A percentile compares a stretch with the other conserved stretches of the same genome.
phyloP scores from a whole-genome alignment of 768 basidiomycete genomes.

The Hydnomerulius pinastri region DNA sequence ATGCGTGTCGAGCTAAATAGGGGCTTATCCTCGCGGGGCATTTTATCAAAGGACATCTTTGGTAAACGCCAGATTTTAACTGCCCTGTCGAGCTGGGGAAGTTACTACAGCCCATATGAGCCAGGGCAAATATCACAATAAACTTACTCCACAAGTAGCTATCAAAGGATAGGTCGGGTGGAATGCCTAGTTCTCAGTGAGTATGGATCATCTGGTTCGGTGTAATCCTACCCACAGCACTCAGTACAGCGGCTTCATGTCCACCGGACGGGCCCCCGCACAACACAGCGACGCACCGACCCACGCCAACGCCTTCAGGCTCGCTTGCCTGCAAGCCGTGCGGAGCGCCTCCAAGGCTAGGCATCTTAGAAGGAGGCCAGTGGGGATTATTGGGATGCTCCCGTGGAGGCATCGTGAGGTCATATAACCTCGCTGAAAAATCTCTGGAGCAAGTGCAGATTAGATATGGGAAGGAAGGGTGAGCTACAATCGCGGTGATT shows the following conservation, averaged over 20 bases:
- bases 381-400: conserved; percentile 49
- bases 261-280: conserved; percentile 75
- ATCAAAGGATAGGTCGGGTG: conserved; percentile 64
- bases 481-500: conserved; percentile 70
- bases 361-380: conserved; percentile 53
- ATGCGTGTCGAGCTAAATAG: conserved; percentile 68
- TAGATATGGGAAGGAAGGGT: conserved; percentile 57
- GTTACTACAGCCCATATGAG: neutral
- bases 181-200: conserved; percentile 52
- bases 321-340: conserved; percentile 66
- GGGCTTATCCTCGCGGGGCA: conserved; percentile 72
- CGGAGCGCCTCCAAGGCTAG: conserved; percentile 64
- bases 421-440: conserved; percentile 68
- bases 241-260: conserved; percentile 67
- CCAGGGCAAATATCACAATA: neutral
- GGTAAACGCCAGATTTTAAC: conserved; percentile 77
- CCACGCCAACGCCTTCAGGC: conserved; percentile 57
- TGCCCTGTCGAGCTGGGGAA: conserved; percentile 61
- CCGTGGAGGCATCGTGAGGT: conserved; percentile 44
- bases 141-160: conserved; percentile 75
- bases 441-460: conserved; percentile 76
- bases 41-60: conserved; percentile 33
- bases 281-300: conserved; percentile 63
- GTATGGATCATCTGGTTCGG: neutral
- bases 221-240: conserved; percentile 48